A percentile compares a stretch with the other conserved stretches of the same genome.
phyloP scores from a whole-genome alignment of 805 yeast genomes.

The Candida sanyiensis region DNA sequence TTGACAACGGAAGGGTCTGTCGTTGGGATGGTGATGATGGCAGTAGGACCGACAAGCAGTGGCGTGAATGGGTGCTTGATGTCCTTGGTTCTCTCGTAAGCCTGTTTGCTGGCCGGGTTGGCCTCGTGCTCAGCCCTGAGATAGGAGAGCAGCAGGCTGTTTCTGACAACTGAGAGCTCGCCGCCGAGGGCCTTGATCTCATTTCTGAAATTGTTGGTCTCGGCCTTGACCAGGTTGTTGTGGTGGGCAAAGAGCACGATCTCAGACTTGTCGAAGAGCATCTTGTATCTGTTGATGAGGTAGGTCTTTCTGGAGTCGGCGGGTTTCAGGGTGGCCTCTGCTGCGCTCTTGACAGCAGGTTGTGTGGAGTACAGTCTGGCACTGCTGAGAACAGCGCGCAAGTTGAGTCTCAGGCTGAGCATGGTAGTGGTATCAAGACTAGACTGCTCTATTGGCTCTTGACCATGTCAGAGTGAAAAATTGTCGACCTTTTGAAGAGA shows the following conservation, averaged over 20 bases:
- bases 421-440: conserved; percentile 2
- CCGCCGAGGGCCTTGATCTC: conserved; percentile 66
- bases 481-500: neutral
- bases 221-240: conserved; percentile 68
- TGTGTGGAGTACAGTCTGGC: conserved; percentile 18
- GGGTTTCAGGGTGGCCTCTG: conserved; percentile 43
- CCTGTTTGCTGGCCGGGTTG: conserved; percentile 68
- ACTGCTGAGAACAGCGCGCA: conserved; percentile 6
- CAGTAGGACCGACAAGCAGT: conserved; percentile 80
- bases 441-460: too few relatives aligned
- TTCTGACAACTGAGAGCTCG: conserved; percentile 59
- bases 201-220: conserved; percentile 56
- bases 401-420: conserved; percentile 7
- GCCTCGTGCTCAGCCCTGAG: conserved; percentile 59
- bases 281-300: conserved; percentile 72
- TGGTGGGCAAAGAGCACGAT: conserved; percentile 79
- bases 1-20: conserved; percentile 68
- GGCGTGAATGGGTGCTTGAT: conserved; percentile 62
- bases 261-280: conserved; percentile 59
- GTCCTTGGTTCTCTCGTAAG: conserved; percentile 36
- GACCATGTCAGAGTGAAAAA: too few relatives aligned
- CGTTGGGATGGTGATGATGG: conserved; percentile 60
- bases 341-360: conserved; percentile 18
- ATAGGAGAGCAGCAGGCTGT: conserved; percentile 67
- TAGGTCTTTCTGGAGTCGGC: conserved; percentile 77